Base-by-base conservation (phyloP, 306 rosid genomes). In the Rosa persica region DNA sequence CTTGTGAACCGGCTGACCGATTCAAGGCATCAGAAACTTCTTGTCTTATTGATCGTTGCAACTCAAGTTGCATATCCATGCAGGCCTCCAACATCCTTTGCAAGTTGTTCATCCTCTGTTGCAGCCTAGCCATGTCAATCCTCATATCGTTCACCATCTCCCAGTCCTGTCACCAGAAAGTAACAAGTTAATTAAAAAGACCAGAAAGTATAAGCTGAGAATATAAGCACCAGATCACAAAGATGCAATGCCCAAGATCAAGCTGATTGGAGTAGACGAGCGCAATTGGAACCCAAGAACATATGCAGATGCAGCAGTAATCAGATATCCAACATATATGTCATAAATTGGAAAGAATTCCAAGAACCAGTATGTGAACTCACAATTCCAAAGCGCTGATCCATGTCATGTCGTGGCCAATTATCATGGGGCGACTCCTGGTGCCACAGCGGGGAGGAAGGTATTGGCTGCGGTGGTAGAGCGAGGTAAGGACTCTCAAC, bases 61-160 rank as follows among this genome's bases (percentile, higher is more conserved):
- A 76, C 89, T 96, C 99, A 22, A 93, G 94, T 79, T 96, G 99
- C 99, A 96, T 96, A 85, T 96, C 99, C 99, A 96, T 93, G 81
- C 99, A 96, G 70, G 99, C 86, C 86, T 90, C 98, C 78, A 96
- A 78, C 97, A 93, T 96, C 75, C 93, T 90, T 79, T 93, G 98
- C 87, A 96, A 88, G 77, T 90, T 91, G 81, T 89, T 90, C 99
- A 96, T 93, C 88, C 94, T 91, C 74, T 96, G 97, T 70, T 93
- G 98, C 34, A 96, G 93, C 87, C 96, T 89, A 65, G 90, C 97
- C 99, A 96, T 91, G 90, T 96, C 98, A 80, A 93, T 87, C 83
- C 99, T 91, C 92, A 96, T 83, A 85, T 96, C 98, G 70, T 85
- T 91, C 77, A 96, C 75, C 75, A 87, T 79, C 64, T 96, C 98